Evolutionary conservation across 305 asterid species (phyloP), one percentile per base, ranked within the genome.

Genomic region (Fraxinus nigra): DNA sequence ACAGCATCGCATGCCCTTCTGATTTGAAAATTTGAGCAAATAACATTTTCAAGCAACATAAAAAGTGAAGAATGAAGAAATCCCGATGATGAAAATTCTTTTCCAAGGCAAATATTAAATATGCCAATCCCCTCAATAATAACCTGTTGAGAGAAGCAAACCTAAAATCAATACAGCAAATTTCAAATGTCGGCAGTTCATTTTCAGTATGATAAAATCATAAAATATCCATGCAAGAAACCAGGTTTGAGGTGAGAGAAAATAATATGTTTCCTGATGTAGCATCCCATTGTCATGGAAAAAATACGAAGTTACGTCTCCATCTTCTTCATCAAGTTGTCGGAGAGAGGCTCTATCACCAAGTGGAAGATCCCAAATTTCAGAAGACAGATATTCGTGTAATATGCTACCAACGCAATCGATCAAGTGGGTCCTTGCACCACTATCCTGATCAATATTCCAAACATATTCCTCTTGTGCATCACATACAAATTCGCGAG

Each of bases 21-120:
- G 81, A 94, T 92, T 84, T 91, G 93, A 83, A 91, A 96, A 86
- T 92, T 88, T 74, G 98, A 93, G 92, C 98, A 91, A 76, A 92
- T 93, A 75, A 96, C 85, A 89, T 90, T 96, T 88, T 94, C 97
- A 78, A 96, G 98, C 91, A 96, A 88, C 89, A 89, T 87, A 87
- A 92, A 94, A 78, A 96, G 96, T 48, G 97, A 96, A 59, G 93
- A 89, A 89, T 93, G 98, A 87, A 96, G 99, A 88, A 96, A 96
- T 84, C 99, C 99, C 46, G 87, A 88, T 1, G 95, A 91, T 10
- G 97, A 92, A 85, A 93, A 96, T 24, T 90, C 91, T 83, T 87
- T 85, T 61, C 96, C 93, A 76, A 96, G 92, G 87, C 95, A 93
- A 80, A 92, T 88, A 79, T 89, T 86, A 85, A 91, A 92, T 86